Conservation (phyloP, 805 yeast species). For the Cyberlindnera maritima region DNA sequence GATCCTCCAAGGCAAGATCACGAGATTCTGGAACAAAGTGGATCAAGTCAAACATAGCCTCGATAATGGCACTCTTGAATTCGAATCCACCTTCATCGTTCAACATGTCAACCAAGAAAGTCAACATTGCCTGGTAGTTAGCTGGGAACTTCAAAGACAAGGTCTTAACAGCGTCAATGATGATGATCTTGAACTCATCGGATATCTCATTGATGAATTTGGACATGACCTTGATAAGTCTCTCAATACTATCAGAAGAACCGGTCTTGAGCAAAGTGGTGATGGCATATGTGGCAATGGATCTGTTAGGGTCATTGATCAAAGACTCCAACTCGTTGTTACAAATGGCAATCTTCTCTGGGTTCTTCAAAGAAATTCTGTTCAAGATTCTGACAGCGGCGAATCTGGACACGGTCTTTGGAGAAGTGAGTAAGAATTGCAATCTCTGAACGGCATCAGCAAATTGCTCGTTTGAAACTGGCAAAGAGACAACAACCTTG, state of each 20-base stretch:
- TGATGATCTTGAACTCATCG: constrained; percentile 93
- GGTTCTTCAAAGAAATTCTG: constrained; percentile 76
- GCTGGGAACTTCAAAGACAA: constrained; percentile 91
- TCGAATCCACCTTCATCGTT: constrained; percentile 88
- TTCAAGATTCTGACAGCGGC: constrained; percentile 91
- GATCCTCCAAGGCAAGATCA: constrained; percentile 77
- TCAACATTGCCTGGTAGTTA: constrained; percentile 78
- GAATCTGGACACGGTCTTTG: constrained; percentile 86
- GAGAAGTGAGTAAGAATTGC: constrained; percentile 77
- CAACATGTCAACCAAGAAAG: constrained; percentile 77
- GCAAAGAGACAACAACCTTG: constrained; percentile 42
- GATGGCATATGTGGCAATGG: constrained; percentile 94
- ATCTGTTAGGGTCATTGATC: constrained; percentile 84
- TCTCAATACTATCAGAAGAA: constrained; percentile 83
- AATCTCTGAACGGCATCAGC: constrained; percentile 70
- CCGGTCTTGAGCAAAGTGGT: constrained; percentile 95
- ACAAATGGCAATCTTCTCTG: constrained; percentile 75
- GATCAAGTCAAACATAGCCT: constrained; percentile 89
- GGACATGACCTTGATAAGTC: constrained; percentile 82
- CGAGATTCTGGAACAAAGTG: constrained; percentile 81
- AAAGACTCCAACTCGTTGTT: constrained; percentile 83
- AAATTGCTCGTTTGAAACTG: constrained; percentile 61
- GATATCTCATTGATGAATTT: constrained; percentile 90
- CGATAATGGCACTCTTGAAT: constrained; percentile 85
- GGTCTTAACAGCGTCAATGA: constrained; percentile 91